Conservation (phyloP, 1,284 basidiomycete species). For the Ustilago esculenta region DNA sequence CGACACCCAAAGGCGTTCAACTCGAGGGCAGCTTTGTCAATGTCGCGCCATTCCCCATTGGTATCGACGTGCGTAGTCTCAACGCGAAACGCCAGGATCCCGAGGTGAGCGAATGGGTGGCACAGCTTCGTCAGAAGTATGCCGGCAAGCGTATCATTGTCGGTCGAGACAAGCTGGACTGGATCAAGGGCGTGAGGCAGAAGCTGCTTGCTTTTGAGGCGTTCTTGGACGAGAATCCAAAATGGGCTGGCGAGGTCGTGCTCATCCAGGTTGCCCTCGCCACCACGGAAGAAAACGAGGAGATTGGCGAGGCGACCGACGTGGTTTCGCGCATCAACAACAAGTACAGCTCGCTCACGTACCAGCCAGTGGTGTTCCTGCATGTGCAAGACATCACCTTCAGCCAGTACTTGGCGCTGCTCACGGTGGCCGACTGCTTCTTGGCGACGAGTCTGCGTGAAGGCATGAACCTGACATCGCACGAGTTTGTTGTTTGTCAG, state of each 20-base stretch:
- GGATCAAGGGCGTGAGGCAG: constrained; percentile 82
- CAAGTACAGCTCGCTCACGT: constrained; percentile 81
- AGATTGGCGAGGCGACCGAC: constrained; percentile 79
- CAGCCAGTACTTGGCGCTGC: constrained; percentile 81
- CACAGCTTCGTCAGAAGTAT: constrained; percentile 79
- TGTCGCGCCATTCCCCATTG: constrained; percentile 87
- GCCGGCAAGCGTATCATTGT: constrained; percentile 85
- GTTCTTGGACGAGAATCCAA: constrained; percentile 81
- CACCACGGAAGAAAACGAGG: constrained; percentile 80
- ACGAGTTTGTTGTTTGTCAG: constrained; percentile 79
- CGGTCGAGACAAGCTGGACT: constrained; percentile 86
- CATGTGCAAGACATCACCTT: constrained; percentile 88
- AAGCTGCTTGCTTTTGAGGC: constrained; percentile 84
- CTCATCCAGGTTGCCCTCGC: constrained; percentile 87
- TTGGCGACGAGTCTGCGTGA: constrained; percentile 83
- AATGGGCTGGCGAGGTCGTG: constrained; percentile 81
- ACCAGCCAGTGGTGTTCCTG: constrained; percentile 86
- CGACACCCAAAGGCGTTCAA: constrained; percentile 83
- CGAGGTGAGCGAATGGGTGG: constrained; percentile 83
- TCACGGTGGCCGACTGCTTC: constrained; percentile 87
- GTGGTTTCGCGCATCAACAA: constrained; percentile 83
- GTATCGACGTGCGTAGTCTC: constrained; percentile 80
- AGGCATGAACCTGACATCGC: constrained; percentile 84
- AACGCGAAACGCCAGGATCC: constrained; percentile 78
- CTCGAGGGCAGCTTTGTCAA: constrained; percentile 74